Conservation (phyloP, 2,329 filamentous ascomycete species). For the Penicillium occitanis region DNA sequence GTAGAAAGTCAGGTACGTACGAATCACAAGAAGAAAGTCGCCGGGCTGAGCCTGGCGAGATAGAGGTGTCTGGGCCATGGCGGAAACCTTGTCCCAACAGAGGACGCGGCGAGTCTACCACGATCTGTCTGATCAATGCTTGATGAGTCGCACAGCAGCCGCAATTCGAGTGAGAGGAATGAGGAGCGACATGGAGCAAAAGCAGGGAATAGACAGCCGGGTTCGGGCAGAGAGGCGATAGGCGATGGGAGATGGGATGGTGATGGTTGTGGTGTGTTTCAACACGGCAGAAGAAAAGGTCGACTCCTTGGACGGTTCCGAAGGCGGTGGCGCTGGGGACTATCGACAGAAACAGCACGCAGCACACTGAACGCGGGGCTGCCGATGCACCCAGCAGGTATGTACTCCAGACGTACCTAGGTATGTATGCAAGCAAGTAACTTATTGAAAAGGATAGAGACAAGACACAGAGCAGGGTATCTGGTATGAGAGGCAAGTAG, state of each 20-base stretch:
- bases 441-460: no score
- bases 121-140: slow-evolving; percentile 18
- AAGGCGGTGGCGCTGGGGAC: slow-evolving; percentile 17
- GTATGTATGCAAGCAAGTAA: not conserved
- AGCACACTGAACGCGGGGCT: slow-evolving; percentile 8
- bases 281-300: slow-evolving; percentile 13
- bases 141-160: slow-evolving; percentile 20
- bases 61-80: slow-evolving; percentile 37
- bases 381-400: slow-evolving; percentile 4
- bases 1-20: slow-evolving; percentile 35
- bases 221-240: slow-evolving; percentile 10
- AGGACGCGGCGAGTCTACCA: slow-evolving; percentile 17
- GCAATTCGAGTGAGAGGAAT: slow-evolving; percentile 24
- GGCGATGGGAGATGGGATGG: not conserved
- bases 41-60: slow-evolving; percentile 42
- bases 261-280: not conserved
- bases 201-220: slow-evolving; percentile 7
- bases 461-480: no score
- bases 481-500: not conserved
- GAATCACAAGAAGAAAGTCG: slow-evolving; percentile 47
- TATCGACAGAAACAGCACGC: slow-evolving; percentile 10
- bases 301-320: slow-evolving; percentile 10
- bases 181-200: slow-evolving; percentile 34
- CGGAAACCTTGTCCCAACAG: slow-evolving; percentile 22
- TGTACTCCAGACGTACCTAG: not conserved